Percentiles rank a stretch among this genome's conserved stretches.
These are phyloP conservation scores for Lasiodiplodia citricola DNA, from an alignment of 2,329 filamentous ascomycete species.

Conservation along the genomic window DNA sequence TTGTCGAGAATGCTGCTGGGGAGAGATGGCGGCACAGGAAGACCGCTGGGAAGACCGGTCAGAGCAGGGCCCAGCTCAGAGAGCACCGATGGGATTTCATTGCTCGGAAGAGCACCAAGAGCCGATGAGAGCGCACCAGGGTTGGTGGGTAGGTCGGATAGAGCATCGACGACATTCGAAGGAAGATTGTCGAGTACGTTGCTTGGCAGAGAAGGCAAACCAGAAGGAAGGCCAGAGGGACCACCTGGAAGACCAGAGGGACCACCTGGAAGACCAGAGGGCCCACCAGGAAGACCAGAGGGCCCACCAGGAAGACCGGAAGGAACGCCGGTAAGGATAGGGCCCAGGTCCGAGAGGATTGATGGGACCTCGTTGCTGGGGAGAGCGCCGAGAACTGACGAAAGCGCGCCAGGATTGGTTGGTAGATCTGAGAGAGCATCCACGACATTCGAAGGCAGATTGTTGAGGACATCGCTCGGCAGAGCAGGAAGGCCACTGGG, in stretches of 20 bases:
- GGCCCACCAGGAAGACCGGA: background rate
- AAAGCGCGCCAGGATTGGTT: background rate
- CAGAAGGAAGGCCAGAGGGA: background rate
- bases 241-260: background rate
- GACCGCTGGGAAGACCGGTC: background rate
- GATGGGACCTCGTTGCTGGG: background rate
- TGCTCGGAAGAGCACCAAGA: background rate
- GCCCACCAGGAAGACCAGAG: background rate
- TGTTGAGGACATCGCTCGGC: background rate
- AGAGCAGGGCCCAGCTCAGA: background rate
- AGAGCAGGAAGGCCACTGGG: background rate
- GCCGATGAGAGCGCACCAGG: background rate
- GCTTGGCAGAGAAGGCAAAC: background rate
- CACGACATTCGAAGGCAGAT: background rate
- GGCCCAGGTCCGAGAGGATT: background rate
- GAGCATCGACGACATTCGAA: background rate
- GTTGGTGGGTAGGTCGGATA: background rate
- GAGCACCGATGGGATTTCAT: background rate
- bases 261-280: background rate
- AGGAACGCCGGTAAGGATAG: background rate
- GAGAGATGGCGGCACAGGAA: background rate
- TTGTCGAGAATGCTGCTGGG: background rate
- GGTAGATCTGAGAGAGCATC: background rate
- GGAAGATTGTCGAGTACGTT: background rate
- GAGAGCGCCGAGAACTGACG: background rate